A percentile compares a stretch with the other conserved stretches of the same genome.
Conservation (phyloP, 768 basidiomycete species). For the Leccinum longicurvipes region DNA sequence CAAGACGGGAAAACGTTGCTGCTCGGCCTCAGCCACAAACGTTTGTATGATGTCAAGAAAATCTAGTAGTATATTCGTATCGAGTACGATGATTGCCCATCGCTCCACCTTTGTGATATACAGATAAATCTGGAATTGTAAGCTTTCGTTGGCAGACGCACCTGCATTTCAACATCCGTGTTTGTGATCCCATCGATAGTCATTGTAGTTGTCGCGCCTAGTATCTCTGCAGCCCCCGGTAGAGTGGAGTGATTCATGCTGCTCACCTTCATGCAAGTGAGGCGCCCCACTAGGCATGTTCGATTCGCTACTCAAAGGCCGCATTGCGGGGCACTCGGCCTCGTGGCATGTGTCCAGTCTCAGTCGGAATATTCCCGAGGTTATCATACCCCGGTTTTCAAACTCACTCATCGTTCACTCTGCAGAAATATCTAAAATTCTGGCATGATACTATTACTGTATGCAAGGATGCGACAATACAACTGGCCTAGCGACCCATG, state of each 20-base stretch:
- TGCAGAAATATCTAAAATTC: conserved; percentile 1
- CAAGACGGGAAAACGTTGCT: conserved; percentile 41
- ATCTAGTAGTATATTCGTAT: conserved; percentile 77
- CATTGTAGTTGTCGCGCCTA: too few relatives aligned
- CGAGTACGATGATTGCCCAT: conserved; percentile 56
- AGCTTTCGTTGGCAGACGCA: conserved; percentile 27
- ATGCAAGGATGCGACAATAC: conserved; percentile 22
- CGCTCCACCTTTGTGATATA: conserved; percentile 36
- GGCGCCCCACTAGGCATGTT: too few relatives aligned
- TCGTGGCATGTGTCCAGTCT: too few relatives aligned
- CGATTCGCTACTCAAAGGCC: too few relatives aligned
- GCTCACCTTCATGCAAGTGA: too few relatives aligned
- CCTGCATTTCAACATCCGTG: conserved; percentile 74
- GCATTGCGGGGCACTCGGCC: too few relatives aligned
- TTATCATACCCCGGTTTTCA: background rate
- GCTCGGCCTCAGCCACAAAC: conserved; percentile 63
- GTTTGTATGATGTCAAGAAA: conserved; percentile 60
- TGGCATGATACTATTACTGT: conserved; percentile 1
- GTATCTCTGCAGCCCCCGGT: too few relatives aligned
- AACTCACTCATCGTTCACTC: too few relatives aligned
- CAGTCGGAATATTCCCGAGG: background rate
- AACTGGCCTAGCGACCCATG: conserved; percentile 22
- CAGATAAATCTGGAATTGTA: background rate
- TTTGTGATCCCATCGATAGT: conserved; percentile 53
- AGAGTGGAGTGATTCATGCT: too few relatives aligned